Evolutionary conservation across 2,329 filamentous ascomycete genomes (phyloP), one percentile per base, ranked within the genome.

Genomic region (Cladosporium sp.): DNA sequence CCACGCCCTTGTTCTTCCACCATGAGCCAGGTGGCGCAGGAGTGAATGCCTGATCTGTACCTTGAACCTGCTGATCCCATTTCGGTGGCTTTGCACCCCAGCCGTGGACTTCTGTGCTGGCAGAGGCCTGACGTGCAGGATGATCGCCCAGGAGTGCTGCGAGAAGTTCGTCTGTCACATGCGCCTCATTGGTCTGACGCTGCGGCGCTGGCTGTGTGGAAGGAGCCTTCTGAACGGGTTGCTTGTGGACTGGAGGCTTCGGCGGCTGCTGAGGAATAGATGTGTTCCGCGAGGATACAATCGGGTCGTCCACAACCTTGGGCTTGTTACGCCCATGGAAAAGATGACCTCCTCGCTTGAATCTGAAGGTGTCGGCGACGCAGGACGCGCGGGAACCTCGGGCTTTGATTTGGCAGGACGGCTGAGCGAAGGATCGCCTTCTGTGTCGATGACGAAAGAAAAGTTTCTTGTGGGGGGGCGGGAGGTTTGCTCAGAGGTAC

Each of bases 331-430:
- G 75, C 34, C 83, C 83, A 52, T 73, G 78, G 63, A 88, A 89
- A 0, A 88, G 61, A 90, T 82, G 4, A 89, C 73, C 56, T 96
- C 88, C 42, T 88, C 86, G 60, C 84, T 86, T 0, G 85, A 88
- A 55, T 82, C 76, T 0, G 77, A 78, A 6, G 63, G 61, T 2
- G 70, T 69, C 13, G 70, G 70, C 4, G 71, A 73, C 2, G 70
- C 60, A 32, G 64, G 68, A 20, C 71, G 70, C 11, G 43, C 19
- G 24, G 49, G 49, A 13, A 45, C 36, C 20, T 40, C 36, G 9
- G 41, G 37, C 17, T 49, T 49, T n/a, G 51, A 51, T 19, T 55
- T 55, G 3, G 43, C 32, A 11, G 45, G 53, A 12, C 47, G 51
- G 15, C 52, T 57, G 4, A 68, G 56, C 29, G 56, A 54, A 7